These are phyloP conservation scores for Venturia pyrina DNA, from an alignment of 2,329 filamentous ascomycete genomes.

Conservation along the genomic window DNA sequence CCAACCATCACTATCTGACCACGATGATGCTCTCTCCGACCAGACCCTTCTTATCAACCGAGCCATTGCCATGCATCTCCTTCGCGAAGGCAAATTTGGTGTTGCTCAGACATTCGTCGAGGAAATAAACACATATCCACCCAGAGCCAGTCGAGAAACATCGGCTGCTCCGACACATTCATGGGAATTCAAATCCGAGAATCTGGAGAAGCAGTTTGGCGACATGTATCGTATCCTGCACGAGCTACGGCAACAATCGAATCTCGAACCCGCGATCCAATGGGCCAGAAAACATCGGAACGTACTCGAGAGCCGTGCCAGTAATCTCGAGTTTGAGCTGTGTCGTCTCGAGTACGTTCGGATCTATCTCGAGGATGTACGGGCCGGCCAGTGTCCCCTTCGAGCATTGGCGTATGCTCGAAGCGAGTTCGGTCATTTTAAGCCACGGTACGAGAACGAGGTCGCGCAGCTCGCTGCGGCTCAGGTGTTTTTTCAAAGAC, in stretches of 20 bases:
- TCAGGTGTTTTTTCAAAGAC: slow-evolving; percentile 67
- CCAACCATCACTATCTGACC: slow-evolving; percentile 56
- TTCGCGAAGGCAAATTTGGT: slow-evolving; percentile 86
- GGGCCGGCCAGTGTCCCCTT: slow-evolving; percentile 36
- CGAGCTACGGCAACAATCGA: slow-evolving; percentile 58
- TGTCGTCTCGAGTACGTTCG: slow-evolving; percentile 83
- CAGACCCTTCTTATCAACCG: slow-evolving; percentile 75
- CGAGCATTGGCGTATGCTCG: slow-evolving; percentile 69
- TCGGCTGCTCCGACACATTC: not conserved
- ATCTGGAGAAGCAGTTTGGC: slow-evolving; percentile 70
- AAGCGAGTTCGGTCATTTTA: slow-evolving; percentile 63
- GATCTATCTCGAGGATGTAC: slow-evolving; percentile 63
- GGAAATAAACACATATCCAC: slow-evolving; percentile 44
- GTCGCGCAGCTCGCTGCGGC: slow-evolving; percentile 74
- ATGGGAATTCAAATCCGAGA: slow-evolving; percentile 18
- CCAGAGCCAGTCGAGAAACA: not conserved
- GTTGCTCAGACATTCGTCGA: slow-evolving; percentile 77
- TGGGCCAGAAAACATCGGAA: slow-evolving; percentile 69
- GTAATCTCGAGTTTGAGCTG: slow-evolving; percentile 91
- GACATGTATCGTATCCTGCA: slow-evolving; percentile 87
- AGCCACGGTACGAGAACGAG: slow-evolving; percentile 63
- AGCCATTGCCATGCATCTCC: slow-evolving; percentile 90
- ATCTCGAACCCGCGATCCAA: slow-evolving; percentile 72
- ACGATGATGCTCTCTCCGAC: slow-evolving; percentile 69
- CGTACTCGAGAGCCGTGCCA: slow-evolving; percentile 69